Evolutionary conservation across 805 yeast species (phyloP).

Genomic region (Candida ovalis): DNA sequence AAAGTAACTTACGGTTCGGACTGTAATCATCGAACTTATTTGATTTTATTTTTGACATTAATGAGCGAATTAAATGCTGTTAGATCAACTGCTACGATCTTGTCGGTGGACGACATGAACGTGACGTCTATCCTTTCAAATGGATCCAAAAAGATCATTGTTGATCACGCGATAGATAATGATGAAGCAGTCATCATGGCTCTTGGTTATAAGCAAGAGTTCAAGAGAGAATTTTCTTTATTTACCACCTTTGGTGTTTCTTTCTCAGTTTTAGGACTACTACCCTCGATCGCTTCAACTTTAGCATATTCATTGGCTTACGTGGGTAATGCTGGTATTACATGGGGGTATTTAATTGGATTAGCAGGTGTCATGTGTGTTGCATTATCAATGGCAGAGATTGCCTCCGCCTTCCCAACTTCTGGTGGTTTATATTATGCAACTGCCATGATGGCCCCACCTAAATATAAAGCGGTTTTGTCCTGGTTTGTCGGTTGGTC

Average conservation of each 20-base stretch:
- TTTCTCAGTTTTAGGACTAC: slow-evolving; percentile 58
- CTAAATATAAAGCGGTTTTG: slow-evolving; percentile 45
- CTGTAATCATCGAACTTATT: too few relatives aligned
- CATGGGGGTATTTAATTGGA: slow-evolving; percentile 59
- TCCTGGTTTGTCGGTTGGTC: slow-evolving; percentile 64
- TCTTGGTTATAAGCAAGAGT: slow-evolving; percentile 60
- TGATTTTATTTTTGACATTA: too few relatives aligned
- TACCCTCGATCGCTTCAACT: slow-evolving; percentile 65
- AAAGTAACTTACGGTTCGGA: too few relatives aligned
- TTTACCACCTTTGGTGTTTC: slow-evolving; percentile 58
- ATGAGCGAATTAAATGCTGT: slow-evolving; percentile 1
- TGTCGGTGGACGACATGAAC: slow-evolving; percentile 27
- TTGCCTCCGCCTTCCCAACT: slow-evolving; percentile 61
- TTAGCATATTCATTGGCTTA: slow-evolving; percentile 56
- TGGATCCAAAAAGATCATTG: slow-evolving; percentile 23
- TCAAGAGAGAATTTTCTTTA: slow-evolving; percentile 55
- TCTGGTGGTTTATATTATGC: slow-evolving; percentile 68
- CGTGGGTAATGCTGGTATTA: slow-evolving; percentile 58
- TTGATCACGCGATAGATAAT: slow-evolving; percentile 43
- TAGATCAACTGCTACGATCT: slow-evolving; percentile 15
- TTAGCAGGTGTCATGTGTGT: slow-evolving; percentile 52
- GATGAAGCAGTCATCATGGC: slow-evolving; percentile 54
- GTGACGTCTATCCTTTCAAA: slow-evolving; percentile 25
- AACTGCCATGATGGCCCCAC: slow-evolving; percentile 59
- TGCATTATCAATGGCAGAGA: slow-evolving; percentile 58